A percentile compares a stretch with the other conserved stretches of the same genome.
These are phyloP conservation scores for Telfairia occidentalis DNA, from an alignment of 331 rosid genomes.

Conservation along the genomic window DNA sequence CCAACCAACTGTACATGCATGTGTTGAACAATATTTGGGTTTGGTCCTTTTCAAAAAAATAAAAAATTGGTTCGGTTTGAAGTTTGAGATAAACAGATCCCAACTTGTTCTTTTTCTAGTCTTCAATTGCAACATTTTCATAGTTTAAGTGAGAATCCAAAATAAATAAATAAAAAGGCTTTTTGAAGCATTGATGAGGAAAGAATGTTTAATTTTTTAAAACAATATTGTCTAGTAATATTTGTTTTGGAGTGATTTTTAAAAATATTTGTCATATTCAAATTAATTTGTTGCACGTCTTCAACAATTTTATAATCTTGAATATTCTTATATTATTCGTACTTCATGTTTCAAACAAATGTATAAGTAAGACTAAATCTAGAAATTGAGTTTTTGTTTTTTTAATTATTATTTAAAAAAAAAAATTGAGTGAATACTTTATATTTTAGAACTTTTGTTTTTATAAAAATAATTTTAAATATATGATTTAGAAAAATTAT, in stretches of 20 bases:
- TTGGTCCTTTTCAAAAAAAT: too few species aligned
- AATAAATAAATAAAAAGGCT: background rate
- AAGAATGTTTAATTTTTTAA: background rate
- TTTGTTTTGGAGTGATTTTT: background rate
- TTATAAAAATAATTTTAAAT: too few species aligned
- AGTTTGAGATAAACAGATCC: background rate
- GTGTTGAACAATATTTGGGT: slow-evolving; percentile 1
- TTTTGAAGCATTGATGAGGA: background rate
- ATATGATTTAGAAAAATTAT: too few species aligned
- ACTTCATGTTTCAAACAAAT: too few species aligned
- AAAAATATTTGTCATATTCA: background rate
- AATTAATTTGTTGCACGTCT: background rate
- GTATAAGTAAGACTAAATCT: too few species aligned
- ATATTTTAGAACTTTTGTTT: too few species aligned
- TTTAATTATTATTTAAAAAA: too few species aligned
- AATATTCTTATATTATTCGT: background rate
- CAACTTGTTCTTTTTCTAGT: background rate
- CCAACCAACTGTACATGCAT: background rate
- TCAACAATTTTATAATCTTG: background rate
- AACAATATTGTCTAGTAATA: background rate
- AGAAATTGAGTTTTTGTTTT: too few species aligned
- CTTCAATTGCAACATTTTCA: background rate
- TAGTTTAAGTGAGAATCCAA: background rate
- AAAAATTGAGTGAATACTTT: too few species aligned
- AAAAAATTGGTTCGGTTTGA: too few species aligned